Conservation (phyloP, 176 grass and related monocot species). For the Cenchrus americanus region DNA sequence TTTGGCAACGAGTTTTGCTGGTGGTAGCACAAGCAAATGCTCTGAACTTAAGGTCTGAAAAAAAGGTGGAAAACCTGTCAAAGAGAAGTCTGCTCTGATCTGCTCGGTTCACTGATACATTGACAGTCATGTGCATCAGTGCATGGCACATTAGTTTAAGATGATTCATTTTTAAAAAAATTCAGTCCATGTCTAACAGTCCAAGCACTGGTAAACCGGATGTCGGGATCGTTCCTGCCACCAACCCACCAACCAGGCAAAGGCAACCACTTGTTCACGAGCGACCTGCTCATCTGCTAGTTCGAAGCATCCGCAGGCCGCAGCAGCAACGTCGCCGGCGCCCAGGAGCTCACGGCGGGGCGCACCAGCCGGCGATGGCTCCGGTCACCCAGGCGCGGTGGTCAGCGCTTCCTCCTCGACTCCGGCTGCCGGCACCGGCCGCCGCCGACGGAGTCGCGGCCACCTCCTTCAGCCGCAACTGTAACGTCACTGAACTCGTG, state of each 20-base stretch:
- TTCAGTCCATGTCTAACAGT: background rate
- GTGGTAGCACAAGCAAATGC: background rate
- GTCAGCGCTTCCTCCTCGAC: background rate
- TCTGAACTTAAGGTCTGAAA: background rate
- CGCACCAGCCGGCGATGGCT: conserved; percentile 6
- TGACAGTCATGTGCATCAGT: background rate
- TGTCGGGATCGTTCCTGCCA: background rate
- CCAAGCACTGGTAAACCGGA: background rate
- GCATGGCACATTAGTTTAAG: background rate
- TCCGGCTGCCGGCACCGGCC: background rate
- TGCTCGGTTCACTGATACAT: too few species aligned
- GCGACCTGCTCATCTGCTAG: background rate
- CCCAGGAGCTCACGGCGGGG: background rate
- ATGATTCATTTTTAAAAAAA: background rate
- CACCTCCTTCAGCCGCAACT: conserved; percentile 14
- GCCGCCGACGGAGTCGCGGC: background rate
- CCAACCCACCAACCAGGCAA: background rate
- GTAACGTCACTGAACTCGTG: conserved; percentile 1
- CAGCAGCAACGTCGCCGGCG: background rate
- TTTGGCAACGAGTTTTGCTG: conserved; percentile 55
- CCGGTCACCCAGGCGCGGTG: background rate
- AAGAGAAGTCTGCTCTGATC: too few species aligned
- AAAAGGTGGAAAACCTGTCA: conserved; percentile 78
- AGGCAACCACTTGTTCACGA: conserved; percentile 19
- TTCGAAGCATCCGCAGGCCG: background rate